Evolutionary conservation across 2,329 filamentous ascomycete genomes (phyloP).

Genomic region (Xylaria sp.): DNA sequence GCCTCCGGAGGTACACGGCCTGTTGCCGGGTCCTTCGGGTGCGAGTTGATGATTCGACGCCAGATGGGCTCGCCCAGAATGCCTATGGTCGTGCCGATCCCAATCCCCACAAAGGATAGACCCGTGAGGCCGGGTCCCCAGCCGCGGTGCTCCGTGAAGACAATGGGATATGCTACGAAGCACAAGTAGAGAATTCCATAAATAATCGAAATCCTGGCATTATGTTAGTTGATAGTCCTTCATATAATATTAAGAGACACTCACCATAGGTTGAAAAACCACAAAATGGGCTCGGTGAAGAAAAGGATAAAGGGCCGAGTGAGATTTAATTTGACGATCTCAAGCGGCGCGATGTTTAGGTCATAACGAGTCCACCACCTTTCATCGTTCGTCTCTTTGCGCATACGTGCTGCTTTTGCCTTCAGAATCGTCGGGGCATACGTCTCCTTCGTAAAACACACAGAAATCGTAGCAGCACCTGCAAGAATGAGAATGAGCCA

Average conservation of each 20-base stretch:
- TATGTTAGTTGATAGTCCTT: constrained; percentile 7
- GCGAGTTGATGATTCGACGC: constrained; percentile 79
- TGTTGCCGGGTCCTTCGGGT: constrained; percentile 78
- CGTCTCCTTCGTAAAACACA: constrained; percentile 75
- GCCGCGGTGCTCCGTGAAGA: constrained; percentile 78
- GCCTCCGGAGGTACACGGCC: constrained; percentile 80
- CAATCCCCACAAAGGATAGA: constrained; percentile 79
- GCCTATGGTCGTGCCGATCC: constrained; percentile 70
- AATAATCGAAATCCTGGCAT: constrained; percentile 76
- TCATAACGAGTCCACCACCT: constrained; percentile 86
- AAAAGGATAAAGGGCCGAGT: constrained; percentile 81
- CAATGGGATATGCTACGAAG: constrained; percentile 89
- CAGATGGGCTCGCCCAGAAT: constrained; percentile 76
- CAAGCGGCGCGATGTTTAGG: constrained; percentile 69
- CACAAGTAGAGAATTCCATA: constrained; percentile 91
- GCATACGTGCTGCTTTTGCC: constrained; percentile 69
- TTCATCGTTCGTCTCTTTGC: constrained; percentile 75
- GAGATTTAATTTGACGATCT: constrained; percentile 78
- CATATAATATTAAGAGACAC: constrained; percentile 35
- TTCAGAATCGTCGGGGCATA: constrained; percentile 78
- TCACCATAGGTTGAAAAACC: constrained; percentile 75
- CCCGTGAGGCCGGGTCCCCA: constrained; percentile 80
- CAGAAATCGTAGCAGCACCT: constrained; percentile 67
- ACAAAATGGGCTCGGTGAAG: constrained; percentile 82
- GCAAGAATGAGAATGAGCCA: constrained; percentile 82